These are phyloP conservation scores for Colletotrichum aenigma DNA, from an alignment of 2,329 filamentous ascomycete genomes.

Conservation along the genomic window DNA sequence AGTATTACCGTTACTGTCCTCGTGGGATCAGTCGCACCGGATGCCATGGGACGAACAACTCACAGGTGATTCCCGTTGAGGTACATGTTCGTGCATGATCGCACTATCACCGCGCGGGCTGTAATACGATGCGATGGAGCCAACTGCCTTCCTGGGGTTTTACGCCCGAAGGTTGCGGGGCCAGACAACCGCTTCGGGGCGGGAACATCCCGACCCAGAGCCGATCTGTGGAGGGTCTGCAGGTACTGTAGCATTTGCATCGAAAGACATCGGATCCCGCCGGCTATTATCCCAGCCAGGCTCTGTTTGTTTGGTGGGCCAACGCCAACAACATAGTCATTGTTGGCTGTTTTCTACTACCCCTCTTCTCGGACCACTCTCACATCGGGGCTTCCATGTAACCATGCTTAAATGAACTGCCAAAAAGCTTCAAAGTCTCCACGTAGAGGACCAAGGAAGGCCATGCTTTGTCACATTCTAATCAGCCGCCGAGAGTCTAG, in stretches of 20 bases:
- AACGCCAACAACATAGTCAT: neutral
- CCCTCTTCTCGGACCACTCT: neutral
- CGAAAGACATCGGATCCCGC: neutral
- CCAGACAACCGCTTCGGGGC: neutral
- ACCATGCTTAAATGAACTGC: neutral
- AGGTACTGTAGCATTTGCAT: neutral
- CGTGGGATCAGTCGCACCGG: neutral
- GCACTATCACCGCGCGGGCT: neutral
- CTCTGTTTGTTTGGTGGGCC: neutral
- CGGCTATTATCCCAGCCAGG: neutral
- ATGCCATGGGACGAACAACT: neutral
- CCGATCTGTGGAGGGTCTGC: neutral
- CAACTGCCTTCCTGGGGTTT: neutral
- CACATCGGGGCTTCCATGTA: neutral
- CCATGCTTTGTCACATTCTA: neutral
- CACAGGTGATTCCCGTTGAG: neutral
- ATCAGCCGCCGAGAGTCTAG: neutral
- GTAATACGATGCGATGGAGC: neutral
- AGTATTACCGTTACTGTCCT: neutral
- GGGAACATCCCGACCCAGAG: neutral
- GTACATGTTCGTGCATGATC: neutral
- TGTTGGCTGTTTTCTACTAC: neutral
- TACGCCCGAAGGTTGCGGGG: neutral
- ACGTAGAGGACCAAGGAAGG: neutral
- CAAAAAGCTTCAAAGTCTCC: neutral